Conservation (phyloP, 169 alveolate species). For the Hammondia hammondi region DNA sequence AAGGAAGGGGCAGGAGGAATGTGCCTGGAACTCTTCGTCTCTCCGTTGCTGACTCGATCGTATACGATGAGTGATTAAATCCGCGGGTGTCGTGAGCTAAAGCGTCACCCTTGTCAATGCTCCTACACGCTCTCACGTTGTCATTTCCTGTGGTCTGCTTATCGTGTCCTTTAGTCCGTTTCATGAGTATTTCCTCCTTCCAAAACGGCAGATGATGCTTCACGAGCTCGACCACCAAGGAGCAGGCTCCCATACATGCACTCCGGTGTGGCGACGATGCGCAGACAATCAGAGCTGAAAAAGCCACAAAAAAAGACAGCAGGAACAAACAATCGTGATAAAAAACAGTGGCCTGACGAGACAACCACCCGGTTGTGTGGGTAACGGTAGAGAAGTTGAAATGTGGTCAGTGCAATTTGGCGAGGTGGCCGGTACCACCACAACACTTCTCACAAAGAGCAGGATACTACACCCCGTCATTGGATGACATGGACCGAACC, state of each 20-base stretch:
- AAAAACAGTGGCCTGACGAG: not conserved
- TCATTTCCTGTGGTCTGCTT: not conserved
- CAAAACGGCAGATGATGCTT: conserved; percentile 22
- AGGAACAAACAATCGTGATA: not conserved
- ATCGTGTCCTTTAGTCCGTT: not conserved
- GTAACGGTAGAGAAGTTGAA: too few relatives aligned
- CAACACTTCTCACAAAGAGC: too few relatives aligned
- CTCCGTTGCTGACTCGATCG: too few relatives aligned
- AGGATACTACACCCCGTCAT: too few relatives aligned
- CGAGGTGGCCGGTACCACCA: too few relatives aligned
- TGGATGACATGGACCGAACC: too few relatives aligned
- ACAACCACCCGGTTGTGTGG: too few relatives aligned
- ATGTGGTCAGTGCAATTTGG: too few relatives aligned
- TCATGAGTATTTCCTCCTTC: not conserved
- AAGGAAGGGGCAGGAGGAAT: not conserved
- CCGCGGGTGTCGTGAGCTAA: too few relatives aligned
- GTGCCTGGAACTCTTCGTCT: not conserved
- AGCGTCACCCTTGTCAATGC: not conserved
- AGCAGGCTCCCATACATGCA: not conserved
- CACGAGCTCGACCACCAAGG: conserved; percentile 17
- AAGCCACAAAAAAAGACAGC: not conserved
- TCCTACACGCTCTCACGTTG: not conserved
- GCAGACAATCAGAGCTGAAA: conserved; percentile 1
- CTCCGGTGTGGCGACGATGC: conserved; percentile 9
- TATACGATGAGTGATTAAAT: too few relatives aligned